Conservation (phyloP, 148 eudicot species). For the Rhododendron henanense region DNA sequence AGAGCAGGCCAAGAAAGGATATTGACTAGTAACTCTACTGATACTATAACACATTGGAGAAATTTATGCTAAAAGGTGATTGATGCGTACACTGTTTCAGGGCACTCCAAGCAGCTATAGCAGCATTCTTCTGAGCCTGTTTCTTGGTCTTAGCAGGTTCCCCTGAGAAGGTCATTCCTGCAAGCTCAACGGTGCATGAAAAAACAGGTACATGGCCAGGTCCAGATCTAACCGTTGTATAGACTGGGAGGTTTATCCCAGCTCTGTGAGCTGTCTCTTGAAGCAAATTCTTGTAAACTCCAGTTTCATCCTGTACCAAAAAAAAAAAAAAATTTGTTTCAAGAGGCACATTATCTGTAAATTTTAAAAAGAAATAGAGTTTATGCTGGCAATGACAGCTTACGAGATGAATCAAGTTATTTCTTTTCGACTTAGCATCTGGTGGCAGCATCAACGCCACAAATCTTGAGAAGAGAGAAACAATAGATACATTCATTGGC, state of each 20-base stretch:
- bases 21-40: neutral
- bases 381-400: neutral
- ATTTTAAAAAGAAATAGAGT: neutral
- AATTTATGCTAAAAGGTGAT: neutral
- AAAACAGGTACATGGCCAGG: slow-evolving; percentile 59
- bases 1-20: neutral
- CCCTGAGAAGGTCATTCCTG: slow-evolving; percentile 44
- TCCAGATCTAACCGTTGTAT: slow-evolving; percentile 45
- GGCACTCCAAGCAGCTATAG: slow-evolving; percentile 52
- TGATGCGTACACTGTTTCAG: slow-evolving; percentile 47
- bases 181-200: slow-evolving; percentile 51
- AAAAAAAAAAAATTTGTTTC: neutral
- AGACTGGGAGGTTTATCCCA: slow-evolving; percentile 49
- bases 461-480: neutral
- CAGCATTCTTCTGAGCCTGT: slow-evolving; percentile 66
- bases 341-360: neutral
- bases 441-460: neutral
- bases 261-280: slow-evolving; percentile 68
- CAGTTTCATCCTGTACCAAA: slow-evolving; percentile 51
- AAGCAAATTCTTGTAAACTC: slow-evolving; percentile 58
- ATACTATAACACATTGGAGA: neutral
- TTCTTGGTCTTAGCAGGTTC: slow-evolving; percentile 52
- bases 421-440: neutral
- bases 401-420: neutral
- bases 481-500: neutral